Conservation (phyloP, 2,329 filamentous ascomycete genomes). For the Lasiodiplodia citricola region DNA sequence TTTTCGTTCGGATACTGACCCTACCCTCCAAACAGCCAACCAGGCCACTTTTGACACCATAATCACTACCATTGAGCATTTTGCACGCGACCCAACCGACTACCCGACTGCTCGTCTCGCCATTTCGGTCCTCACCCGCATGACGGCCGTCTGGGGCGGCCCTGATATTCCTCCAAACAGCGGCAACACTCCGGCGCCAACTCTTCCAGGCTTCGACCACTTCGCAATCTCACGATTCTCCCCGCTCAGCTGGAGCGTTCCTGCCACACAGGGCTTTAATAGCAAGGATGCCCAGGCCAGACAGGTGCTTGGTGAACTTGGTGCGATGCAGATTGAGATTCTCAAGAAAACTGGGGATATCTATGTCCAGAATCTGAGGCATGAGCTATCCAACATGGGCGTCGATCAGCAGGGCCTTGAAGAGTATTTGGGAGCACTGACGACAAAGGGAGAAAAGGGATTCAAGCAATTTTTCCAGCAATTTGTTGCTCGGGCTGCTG, state of each 20-base stretch:
- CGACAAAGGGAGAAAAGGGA: constrained; percentile 33
- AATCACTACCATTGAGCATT: constrained; percentile 81
- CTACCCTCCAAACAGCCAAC: constrained; percentile 60
- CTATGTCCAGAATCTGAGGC: constrained; percentile 74
- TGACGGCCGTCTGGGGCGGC: constrained; percentile 90
- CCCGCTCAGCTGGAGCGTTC: constrained; percentile 85
- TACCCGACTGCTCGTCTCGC: constrained; percentile 73
- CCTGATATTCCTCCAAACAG: constrained; percentile 59
- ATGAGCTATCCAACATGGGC: constrained; percentile 69
- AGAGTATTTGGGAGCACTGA: constrained; percentile 62
- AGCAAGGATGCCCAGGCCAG: constrained; percentile 86
- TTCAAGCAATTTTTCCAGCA: constrained; percentile 27
- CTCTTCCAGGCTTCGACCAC: constrained; percentile 83
- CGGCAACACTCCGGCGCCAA: constrained; percentile 36
- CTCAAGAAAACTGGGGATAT: constrained; percentile 86
- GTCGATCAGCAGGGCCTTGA: constrained; percentile 68
- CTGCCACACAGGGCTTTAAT: constrained; percentile 78
- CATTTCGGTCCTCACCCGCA: constrained; percentile 79
- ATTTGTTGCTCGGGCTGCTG: constrained; percentile 20
- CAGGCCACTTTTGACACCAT: constrained; percentile 89
- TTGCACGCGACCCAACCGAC: constrained; percentile 77
- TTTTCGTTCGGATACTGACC: background rate
- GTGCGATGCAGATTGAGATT: constrained; percentile 83
- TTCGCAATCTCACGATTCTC: constrained; percentile 93
- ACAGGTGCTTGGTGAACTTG: constrained; percentile 87